Conservation (phyloP, 1,284 basidiomycete species). For the Trichosporon faecale region DNA sequence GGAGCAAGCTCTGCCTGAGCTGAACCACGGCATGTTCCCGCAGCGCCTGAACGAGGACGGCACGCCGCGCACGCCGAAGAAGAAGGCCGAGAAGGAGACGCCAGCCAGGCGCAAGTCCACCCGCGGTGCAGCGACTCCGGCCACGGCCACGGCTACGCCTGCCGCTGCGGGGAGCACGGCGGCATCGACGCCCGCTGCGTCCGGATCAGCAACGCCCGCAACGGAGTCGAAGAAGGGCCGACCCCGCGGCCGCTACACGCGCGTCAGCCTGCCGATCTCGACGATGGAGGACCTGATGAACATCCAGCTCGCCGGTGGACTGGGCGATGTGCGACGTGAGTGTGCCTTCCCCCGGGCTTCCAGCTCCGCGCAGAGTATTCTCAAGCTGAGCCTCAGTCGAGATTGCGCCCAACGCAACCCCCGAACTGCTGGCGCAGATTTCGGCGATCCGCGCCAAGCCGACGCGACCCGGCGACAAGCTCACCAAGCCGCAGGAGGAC, state of each 20-base stretch:
- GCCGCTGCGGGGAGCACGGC: background rate
- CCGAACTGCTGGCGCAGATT: constrained; percentile 22
- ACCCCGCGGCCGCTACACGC: constrained; percentile 4
- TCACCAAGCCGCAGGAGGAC: constrained; percentile 23
- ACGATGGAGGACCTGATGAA: constrained; percentile 22
- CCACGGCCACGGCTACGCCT: background rate
- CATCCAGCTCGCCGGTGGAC: constrained; percentile 21
- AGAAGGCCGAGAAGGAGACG: background rate
- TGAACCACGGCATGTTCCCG: constrained; percentile 21
- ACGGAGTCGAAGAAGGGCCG: constrained; percentile 7
- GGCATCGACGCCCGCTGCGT: background rate
- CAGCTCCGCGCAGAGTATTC: background rate
- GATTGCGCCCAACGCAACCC: constrained; percentile 18
- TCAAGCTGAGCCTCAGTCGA: constrained; percentile 18
- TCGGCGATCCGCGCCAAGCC: constrained; percentile 17
- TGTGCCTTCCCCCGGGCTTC: constrained; percentile 9
- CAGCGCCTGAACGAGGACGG: background rate
- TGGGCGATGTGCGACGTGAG: constrained; percentile 23
- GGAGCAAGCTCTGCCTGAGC: background rate
- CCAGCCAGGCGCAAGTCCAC: background rate
- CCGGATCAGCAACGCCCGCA: background rate
- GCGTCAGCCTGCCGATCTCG: constrained; percentile 14
- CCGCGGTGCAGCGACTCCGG: background rate
- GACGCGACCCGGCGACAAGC: constrained; percentile 12
- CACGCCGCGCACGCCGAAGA: background rate